A percentile compares a stretch with the other conserved stretches of the same genome.
Conservation (phyloP, 2,329 filamentous ascomycete genomes). For the Verticillium tricorpus region DNA sequence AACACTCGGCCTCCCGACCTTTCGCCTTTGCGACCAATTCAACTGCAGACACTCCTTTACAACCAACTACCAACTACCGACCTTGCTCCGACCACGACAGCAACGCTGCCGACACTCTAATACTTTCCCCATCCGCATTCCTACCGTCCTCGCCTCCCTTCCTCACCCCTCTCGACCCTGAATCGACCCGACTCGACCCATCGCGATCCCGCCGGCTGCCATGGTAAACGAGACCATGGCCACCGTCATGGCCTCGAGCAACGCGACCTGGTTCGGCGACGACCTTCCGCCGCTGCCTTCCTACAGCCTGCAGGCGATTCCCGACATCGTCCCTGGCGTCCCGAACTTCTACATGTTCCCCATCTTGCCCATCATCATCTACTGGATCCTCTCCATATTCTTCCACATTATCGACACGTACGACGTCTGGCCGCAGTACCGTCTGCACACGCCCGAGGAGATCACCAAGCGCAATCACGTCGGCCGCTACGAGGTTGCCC, state of each 20-base stretch:
- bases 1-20: background rate
- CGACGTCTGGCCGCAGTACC: conserved; percentile 85
- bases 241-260: conserved; percentile 38
- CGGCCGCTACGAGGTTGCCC: conserved; percentile 76
- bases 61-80: background rate
- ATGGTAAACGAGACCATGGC: conserved; percentile 35
- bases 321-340: conserved; percentile 70
- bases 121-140: background rate
- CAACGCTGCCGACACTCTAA: background rate
- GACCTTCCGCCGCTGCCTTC: conserved; percentile 79
- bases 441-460: conserved; percentile 91
- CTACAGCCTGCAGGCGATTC: conserved; percentile 68
- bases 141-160: background rate
- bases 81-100: background rate
- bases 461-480: conserved; percentile 84
- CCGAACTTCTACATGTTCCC: conserved; percentile 78
- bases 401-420: conserved; percentile 85
- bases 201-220: conserved; percentile 7
- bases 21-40: background rate
- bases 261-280: conserved; percentile 46
- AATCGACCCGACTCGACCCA: background rate
- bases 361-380: conserved; percentile 72
- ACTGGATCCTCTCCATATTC: conserved; percentile 81
- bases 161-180: background rate
- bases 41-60: conserved; percentile 3